These are phyloP conservation scores for Phoma sp. DNA, from an alignment of 2,329 filamentous ascomycete species.

Conservation along the genomic window DNA sequence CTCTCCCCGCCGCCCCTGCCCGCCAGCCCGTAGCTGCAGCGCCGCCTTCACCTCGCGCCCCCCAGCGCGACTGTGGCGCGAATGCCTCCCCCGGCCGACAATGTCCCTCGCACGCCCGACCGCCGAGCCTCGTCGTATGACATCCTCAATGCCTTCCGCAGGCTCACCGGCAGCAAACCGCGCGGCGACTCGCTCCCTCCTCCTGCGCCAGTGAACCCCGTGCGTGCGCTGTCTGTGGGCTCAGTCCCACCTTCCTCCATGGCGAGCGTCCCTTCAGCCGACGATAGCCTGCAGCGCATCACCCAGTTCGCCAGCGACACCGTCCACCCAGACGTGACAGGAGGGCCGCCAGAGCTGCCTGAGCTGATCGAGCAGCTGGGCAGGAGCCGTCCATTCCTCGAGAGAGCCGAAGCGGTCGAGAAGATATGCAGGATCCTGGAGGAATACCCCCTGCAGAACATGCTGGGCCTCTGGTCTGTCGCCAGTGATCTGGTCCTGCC, in stretches of 20 bases:
- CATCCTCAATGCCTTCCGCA: conserved; percentile 49
- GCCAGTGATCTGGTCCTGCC: conserved; percentile 48
- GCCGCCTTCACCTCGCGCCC: neutral
- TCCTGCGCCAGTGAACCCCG: conserved; percentile 40
- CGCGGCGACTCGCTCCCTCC: conserved; percentile 45
- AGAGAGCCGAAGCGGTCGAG: conserved; percentile 42
- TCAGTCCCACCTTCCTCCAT: conserved; percentile 30
- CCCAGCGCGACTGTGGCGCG: conserved; percentile 23
- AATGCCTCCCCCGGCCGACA: conserved; percentile 49
- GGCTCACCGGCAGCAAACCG: conserved; percentile 45
- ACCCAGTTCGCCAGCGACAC: conserved; percentile 30
- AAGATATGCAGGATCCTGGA: conserved; percentile 45
- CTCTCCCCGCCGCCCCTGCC: conserved; percentile 6
- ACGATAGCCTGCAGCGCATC: conserved; percentile 38
- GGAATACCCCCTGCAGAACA: conserved; percentile 46
- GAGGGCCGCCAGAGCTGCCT: conserved; percentile 48
- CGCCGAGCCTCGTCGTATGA: conserved; percentile 48
- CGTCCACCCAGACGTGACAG: conserved; percentile 33
- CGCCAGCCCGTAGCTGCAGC: conserved; percentile 2
- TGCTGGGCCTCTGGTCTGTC: conserved; percentile 47
- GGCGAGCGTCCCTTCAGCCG: conserved; percentile 33
- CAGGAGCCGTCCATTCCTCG: conserved; percentile 30
- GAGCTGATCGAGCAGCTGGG: conserved; percentile 43
- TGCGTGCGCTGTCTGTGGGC: conserved; percentile 39
- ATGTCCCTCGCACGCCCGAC: conserved; percentile 49